phyloP scores from a whole-genome alignment of 2,329 filamentous ascomycete genomes.

The Arthrobotrys sinensis region DNA sequence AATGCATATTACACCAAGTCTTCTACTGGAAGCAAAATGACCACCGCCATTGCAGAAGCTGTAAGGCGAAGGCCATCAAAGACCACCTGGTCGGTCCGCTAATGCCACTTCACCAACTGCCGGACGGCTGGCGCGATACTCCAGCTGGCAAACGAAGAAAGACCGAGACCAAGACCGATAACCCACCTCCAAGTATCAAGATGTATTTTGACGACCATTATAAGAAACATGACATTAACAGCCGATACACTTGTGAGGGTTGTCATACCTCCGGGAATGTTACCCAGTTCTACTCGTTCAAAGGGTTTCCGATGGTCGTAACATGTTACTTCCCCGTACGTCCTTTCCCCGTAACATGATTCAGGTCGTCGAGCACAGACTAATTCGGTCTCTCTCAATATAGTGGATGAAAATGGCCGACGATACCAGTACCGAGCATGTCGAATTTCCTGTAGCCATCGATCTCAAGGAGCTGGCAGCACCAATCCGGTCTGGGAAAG shows the following conservation, averaged over 20 bases:
- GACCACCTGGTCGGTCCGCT: slow-evolving; percentile 45
- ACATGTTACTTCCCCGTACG: slow-evolving; percentile 57
- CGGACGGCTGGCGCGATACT: slow-evolving; percentile 41
- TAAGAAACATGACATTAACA: slow-evolving; percentile 45
- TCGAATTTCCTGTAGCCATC: slow-evolving; percentile 54
- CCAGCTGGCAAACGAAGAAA: slow-evolving; percentile 36
- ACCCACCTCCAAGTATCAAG: slow-evolving; percentile 41
- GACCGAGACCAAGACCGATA: slow-evolving; percentile 31
- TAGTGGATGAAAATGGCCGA: slow-evolving; percentile 57
- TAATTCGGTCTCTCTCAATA: neutral
- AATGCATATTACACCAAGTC: slow-evolving; percentile 92
- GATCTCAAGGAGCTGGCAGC: slow-evolving; percentile 51
- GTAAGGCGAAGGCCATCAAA: slow-evolving; percentile 69
- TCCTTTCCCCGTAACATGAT: neutral
- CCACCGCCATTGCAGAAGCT: slow-evolving; percentile 91
- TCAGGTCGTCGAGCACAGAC: neutral
- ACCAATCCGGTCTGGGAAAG: slow-evolving; percentile 31
- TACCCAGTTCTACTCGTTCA: slow-evolving; percentile 55
- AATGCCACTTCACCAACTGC: slow-evolving; percentile 35
- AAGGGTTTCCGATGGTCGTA: slow-evolving; percentile 56
- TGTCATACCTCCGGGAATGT: slow-evolving; percentile 49
- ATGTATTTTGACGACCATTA: slow-evolving; percentile 58
- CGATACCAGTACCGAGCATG: slow-evolving; percentile 47
- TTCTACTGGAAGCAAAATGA: slow-evolving; percentile 94
- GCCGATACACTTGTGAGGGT: slow-evolving; percentile 45